Percentiles rank a stretch among this genome's conserved stretches.
Conservation (phyloP, 768 basidiomycete species). For the Terana coerulea region DNA sequence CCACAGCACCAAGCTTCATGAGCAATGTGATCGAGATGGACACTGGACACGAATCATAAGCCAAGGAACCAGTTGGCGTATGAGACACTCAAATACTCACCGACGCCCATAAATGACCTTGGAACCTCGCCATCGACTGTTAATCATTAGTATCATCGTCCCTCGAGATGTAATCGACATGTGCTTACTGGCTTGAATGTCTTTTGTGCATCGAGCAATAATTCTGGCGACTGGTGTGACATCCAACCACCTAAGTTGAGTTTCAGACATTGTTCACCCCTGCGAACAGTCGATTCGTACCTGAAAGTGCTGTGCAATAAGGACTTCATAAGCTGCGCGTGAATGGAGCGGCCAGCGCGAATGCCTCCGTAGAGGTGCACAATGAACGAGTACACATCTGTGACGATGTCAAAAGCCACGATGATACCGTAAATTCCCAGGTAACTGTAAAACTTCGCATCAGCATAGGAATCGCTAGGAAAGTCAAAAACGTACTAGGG, state of each 20-base stretch:
- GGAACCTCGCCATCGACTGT: constrained; percentile 4
- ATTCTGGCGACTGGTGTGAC: constrained; percentile 53
- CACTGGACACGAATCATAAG: constrained; percentile 2
- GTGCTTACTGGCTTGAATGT: constrained; percentile 40
- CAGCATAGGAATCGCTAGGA: neutral
- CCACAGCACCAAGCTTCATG: constrained; percentile 33
- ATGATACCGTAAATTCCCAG: constrained; percentile 25
- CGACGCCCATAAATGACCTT: neutral
- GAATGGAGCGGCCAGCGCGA: constrained; percentile 29
- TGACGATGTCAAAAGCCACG: constrained; percentile 16
- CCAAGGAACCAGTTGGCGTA: neutral
- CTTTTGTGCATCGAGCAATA: constrained; percentile 64
- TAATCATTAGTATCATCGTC: neutral
- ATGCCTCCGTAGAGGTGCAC: constrained; percentile 28
- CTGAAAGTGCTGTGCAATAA: constrained; percentile 30
- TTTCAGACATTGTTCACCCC: neutral
- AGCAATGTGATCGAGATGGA: constrained; percentile 29
- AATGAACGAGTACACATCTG: constrained; percentile 19
- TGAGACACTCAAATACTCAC: neutral
- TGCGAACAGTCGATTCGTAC: constrained; percentile 16
- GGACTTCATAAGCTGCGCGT: constrained; percentile 25
- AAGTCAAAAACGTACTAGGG: constrained; percentile 19
- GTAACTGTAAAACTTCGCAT: constrained; percentile 22
- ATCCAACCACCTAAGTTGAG: constrained; percentile 41
- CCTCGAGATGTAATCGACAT: neutral